Percentiles rank a stretch among this genome's conserved stretches.
These are phyloP conservation scores for Dendrobium catenatum DNA, from an alignment of 106 monocot genomes.

Conservation along the genomic window DNA sequence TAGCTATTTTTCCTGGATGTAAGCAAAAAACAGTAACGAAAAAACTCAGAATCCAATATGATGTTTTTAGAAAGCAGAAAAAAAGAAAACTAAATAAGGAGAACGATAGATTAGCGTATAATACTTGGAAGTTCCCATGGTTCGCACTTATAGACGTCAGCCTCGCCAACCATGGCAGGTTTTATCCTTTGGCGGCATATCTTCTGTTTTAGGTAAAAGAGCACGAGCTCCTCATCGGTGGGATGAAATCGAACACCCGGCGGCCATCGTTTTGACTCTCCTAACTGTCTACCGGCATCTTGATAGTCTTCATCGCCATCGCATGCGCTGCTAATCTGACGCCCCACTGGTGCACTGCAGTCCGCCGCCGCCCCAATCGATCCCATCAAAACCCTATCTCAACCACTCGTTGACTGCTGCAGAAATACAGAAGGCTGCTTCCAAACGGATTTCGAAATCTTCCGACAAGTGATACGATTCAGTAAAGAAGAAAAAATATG, in stretches of 20 bases:
- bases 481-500: not conserved
- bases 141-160: constrained; percentile 92
- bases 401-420: constrained; percentile 7
- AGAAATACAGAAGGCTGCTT: not conserved
- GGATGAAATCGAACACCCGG: constrained; percentile 93
- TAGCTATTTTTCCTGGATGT: not conserved
- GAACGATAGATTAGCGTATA: not conserved
- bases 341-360: not conserved
- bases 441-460: not conserved
- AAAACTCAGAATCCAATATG: not conserved
- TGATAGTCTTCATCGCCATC: not conserved
- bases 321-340: not conserved
- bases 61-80: not conserved
- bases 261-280: constrained; percentile 32
- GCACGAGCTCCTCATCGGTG: constrained; percentile 96
- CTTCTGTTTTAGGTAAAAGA: constrained; percentile 92
- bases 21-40: not conserved
- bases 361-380: not conserved
- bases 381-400: not conserved
- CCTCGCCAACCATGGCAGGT: constrained; percentile 51
- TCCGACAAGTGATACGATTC: not conserved
- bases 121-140: constrained; percentile 85
- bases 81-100: not conserved
- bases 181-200: constrained; percentile 43
- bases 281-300: not conserved